Evolutionary conservation across 2,329 filamentous ascomycete species (phyloP).

Genomic region (Escovopsis sp.): DNA sequence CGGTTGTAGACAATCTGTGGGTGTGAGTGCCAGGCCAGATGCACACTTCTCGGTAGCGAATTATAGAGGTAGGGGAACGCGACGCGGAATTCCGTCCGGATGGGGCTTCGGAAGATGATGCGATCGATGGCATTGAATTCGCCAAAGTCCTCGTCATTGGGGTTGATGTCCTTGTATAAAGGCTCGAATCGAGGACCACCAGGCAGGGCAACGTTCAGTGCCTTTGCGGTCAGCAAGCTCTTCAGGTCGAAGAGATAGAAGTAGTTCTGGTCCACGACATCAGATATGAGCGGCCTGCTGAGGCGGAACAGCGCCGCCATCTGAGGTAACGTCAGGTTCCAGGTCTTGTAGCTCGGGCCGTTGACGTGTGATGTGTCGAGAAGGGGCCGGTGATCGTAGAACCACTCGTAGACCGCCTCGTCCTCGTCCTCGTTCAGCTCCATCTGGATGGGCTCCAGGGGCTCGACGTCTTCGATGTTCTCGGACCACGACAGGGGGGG

Average conservation of each 20-base stretch:
- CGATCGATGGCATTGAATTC: conserved; percentile 99
- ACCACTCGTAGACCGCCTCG: conserved; percentile 84
- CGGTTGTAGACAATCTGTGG: conserved; percentile 86
- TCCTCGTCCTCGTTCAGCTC: conserved; percentile 93
- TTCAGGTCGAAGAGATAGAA: conserved; percentile 95
- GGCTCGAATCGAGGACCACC: conserved; percentile 94
- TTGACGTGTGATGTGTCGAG: conserved; percentile 89
- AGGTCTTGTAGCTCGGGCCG: conserved; percentile 88
- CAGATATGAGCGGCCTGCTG: conserved; percentile 79
- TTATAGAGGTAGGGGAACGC: conserved; percentile 95
- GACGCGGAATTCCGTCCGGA: conserved; percentile 89
- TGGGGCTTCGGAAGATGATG: conserved; percentile 93
- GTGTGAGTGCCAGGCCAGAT: conserved; percentile 84
- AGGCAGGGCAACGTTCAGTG: conserved; percentile 92
- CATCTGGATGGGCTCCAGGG: conserved; percentile 95
- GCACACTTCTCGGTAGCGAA: conserved; percentile 84
- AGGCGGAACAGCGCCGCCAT: conserved; percentile 93
- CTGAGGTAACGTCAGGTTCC: conserved; percentile 85
- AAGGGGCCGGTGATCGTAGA: conserved; percentile 87
- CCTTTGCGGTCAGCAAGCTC: conserved; percentile 91
- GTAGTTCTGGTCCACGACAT: conserved; percentile 92
- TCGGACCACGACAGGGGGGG: conserved; percentile 96
- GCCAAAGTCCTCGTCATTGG: conserved; percentile 97
- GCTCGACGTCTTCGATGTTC: conserved; percentile 97
- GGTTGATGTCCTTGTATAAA: conserved; percentile 95